phyloP scores from a whole-genome alignment of 495 filamentous ascomycete species.

The Aeminium ludgeri region DNA sequence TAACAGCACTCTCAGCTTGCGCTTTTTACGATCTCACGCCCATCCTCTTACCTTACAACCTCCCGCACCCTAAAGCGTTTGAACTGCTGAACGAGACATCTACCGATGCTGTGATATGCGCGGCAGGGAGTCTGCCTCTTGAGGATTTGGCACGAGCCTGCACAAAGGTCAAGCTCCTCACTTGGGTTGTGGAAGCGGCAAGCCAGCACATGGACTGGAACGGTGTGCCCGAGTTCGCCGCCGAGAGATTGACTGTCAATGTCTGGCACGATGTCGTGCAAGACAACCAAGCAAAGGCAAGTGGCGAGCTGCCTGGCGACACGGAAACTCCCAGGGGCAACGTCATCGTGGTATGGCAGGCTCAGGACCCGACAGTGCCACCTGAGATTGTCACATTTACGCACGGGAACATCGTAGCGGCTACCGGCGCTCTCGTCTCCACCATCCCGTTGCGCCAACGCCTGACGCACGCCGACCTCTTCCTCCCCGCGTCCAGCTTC shows the following conservation, averaged over 20 bases:
- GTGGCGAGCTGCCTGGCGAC: constrained; percentile 31
- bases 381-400: constrained; percentile 64
- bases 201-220: constrained; percentile 87
- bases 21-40: constrained; percentile 69
- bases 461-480: constrained; percentile 54
- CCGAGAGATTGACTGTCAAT: constrained; percentile 52
- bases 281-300: constrained; percentile 34
- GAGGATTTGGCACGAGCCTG: constrained; percentile 50
- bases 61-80: constrained; percentile 45
- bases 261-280: constrained; percentile 79
- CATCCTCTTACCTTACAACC: constrained; percentile 71
- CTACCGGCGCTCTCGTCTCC: constrained; percentile 57
- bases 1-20: constrained; percentile 30
- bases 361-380: constrained; percentile 19
- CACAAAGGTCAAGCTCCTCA: constrained; percentile 52
- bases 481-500: constrained; percentile 76
- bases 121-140: constrained; percentile 76
- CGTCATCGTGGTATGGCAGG: constrained; percentile 24
- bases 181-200: constrained; percentile 87
- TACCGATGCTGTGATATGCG: constrained; percentile 67
- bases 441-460: constrained; percentile 57
- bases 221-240: constrained; percentile 58
- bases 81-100: constrained; percentile 49
- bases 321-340: constrained; percentile 18
- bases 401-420: constrained; percentile 64